Conservation (phyloP, 495 filamentous ascomycete genomes). For the Penicillium waksmanii region DNA sequence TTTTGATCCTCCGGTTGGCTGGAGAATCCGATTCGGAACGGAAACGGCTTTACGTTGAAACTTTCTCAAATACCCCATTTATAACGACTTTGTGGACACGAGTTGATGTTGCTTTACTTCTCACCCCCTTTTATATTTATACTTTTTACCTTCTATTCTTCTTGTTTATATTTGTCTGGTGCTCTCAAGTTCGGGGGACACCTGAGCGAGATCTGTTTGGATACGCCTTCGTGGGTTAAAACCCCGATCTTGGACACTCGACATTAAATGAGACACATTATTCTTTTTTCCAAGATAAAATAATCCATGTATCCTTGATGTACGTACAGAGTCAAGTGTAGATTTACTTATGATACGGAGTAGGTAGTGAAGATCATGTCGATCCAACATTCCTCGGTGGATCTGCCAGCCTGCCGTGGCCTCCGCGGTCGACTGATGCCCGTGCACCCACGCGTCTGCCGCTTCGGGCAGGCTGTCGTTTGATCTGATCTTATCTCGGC, state of each 20-base stretch:
- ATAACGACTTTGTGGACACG: conserved; percentile 33
- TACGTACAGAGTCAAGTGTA: too few relatives aligned
- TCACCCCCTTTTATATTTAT: conserved; percentile 25
- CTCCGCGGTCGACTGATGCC: conserved; percentile 29
- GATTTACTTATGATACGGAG: neutral
- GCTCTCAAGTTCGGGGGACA: conserved; percentile 5
- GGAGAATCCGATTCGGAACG: conserved; percentile 28
- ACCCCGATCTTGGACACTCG: conserved; percentile 8
- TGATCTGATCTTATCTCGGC: conserved; percentile 35
- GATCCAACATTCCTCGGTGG: conserved; percentile 30
- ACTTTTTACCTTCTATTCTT: conserved; percentile 8
- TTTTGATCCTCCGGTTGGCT: conserved; percentile 31
- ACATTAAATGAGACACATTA: conserved; percentile 21
- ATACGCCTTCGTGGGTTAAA: conserved; percentile 4
- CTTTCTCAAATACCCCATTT: conserved; percentile 41
- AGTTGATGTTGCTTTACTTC: conserved; percentile 36
- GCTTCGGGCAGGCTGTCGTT: conserved; percentile 13
- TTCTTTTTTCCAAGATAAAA: conserved; percentile 10
- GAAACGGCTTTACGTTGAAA: conserved; percentile 31
- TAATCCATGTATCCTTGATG: neutral
- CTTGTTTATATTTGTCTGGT: conserved; percentile 28
- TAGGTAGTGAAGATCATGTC: conserved; percentile 25
- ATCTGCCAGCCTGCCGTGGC: conserved; percentile 18
- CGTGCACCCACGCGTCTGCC: conserved; percentile 29
- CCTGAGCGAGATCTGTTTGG: conserved; percentile 6